Conservation (phyloP, 2,329 filamentous ascomycete species). For the Rhinocladiella mackenziei region DNA sequence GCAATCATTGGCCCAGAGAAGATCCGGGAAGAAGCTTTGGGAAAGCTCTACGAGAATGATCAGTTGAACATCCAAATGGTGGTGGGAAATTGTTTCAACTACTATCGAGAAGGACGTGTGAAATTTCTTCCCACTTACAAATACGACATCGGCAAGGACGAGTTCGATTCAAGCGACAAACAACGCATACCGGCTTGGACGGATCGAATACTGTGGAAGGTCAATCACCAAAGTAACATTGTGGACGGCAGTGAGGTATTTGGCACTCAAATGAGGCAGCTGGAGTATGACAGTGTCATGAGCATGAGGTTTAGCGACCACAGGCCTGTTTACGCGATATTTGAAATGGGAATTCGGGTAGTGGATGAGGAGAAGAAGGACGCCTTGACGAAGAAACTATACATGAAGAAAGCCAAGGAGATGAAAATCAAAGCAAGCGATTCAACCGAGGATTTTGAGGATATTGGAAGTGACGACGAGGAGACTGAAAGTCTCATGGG, state of each 20-base stretch:
- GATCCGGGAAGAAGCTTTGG: constrained; percentile 58
- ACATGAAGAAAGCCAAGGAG: constrained; percentile 56
- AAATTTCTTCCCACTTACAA: constrained; percentile 93
- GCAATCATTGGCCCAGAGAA: constrained; percentile 75
- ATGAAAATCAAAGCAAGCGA: constrained; percentile 61
- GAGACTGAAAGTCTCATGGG: constrained; percentile 73
- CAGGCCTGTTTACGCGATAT: constrained; percentile 87
- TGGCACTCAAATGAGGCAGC: constrained; percentile 74
- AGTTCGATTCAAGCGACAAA: constrained; percentile 91
- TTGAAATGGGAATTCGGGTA: constrained; percentile 76
- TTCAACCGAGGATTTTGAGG: constrained; percentile 58
- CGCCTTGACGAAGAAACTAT: constrained; percentile 68
- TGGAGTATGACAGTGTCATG: constrained; percentile 77
- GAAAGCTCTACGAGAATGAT: constrained; percentile 31
- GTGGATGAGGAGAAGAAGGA: constrained; percentile 72
- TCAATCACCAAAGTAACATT: constrained; percentile 23
- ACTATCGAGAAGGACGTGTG: constrained; percentile 85
- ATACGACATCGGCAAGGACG: constrained; percentile 82
- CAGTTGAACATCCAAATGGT: constrained; percentile 95
- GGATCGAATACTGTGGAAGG: constrained; percentile 80
- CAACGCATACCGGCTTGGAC: constrained; percentile 95
- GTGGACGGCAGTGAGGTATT: constrained; percentile 21
- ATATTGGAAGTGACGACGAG: constrained; percentile 35
- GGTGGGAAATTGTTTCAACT: constrained; percentile 80
- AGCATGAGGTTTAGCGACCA: constrained; percentile 89